phyloP scores from a whole-genome alignment of 768 basidiomycete species.

The Rhizopogon roseolus region DNA sequence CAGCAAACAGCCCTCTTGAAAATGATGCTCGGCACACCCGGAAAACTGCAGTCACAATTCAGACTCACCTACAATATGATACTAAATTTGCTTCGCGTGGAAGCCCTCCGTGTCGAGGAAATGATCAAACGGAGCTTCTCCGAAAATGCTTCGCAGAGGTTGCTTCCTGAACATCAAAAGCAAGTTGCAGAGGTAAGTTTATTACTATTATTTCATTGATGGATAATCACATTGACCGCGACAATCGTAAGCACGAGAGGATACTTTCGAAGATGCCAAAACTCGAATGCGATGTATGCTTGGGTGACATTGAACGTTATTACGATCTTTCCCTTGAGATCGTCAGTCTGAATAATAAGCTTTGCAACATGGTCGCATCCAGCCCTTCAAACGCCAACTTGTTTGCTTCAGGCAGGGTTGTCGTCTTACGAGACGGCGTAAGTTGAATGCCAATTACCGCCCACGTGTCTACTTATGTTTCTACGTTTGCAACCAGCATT shows the following conservation, averaged over 20 bases:
- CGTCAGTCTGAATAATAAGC: constrained; percentile 52
- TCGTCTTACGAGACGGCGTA: constrained; percentile 81
- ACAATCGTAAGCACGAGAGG: constrained; percentile 60
- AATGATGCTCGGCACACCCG: constrained; percentile 95
- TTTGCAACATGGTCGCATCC: constrained; percentile 55
- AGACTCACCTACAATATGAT: constrained; percentile 99
- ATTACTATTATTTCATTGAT: constrained; percentile 1
- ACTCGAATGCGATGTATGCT: constrained; percentile 65
- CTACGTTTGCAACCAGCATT: constrained; percentile 50
- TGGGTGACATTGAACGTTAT: constrained; percentile 65
- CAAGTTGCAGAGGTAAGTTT: constrained; percentile 71
- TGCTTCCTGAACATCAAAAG: constrained; percentile 91
- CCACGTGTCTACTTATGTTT: neutral
- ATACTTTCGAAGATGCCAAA: constrained; percentile 55
- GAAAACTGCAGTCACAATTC: constrained; percentile 93
- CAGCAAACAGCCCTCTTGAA: constrained; percentile 71
- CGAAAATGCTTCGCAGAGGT: constrained; percentile 90
- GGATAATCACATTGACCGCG: neutral
- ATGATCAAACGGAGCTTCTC: constrained; percentile 99
- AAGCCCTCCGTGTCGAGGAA: constrained; percentile 93
- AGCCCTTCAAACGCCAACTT: constrained; percentile 66
- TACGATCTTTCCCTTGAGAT: constrained; percentile 71
- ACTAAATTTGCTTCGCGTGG: constrained; percentile 90
- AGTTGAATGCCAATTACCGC: constrained; percentile 16
- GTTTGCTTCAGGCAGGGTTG: constrained; percentile 70